Base-by-base conservation (phyloP, 139 green algal genomes). In the Mesotaenium endlicherianum region DNA sequence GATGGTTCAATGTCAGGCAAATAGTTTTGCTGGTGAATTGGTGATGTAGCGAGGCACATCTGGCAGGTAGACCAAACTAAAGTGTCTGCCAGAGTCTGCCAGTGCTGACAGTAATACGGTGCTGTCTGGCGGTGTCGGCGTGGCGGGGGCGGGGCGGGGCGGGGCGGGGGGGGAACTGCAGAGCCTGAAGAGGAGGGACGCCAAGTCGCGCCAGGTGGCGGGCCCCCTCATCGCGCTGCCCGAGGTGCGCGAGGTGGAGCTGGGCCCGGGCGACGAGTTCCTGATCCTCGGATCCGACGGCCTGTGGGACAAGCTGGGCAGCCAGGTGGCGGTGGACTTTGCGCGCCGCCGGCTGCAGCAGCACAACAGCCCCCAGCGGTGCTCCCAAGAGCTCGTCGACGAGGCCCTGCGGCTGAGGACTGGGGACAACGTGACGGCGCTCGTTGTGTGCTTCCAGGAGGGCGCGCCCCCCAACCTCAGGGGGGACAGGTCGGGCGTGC, bases 261-360 rank as follows among this genome's bases (percentile, higher is more conserved):
- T 90, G 81, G 31, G 17, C 20, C n/a, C 53, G 11, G 88, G 86
- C 16, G 90, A 92, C 79, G 90, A 92, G 86, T 92, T 92, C 49
- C 60, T 92, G 20, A 75, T 92, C 36, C 31, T 92, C 6, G 90
- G 67, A 17, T 92, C 89, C 72, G 90, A 92, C 67, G 90, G 90
- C 2, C 84, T 92, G 53, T 92, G 90, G 90, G 89, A 92, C 70
- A 89, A 91, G 0, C 89, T 92, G 79, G 78, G 20, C 16, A 69
- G 64, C 39, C 82, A 92, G 38, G 88, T 89, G 43, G 89, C 87
- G 2, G 60, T 92, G 1, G 85, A 90, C 2, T 90, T 88, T 38
- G 83, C 90, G 69, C 77, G 88, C 2, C 68, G 39, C 17, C 45
- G 36, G 31, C 76, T 92, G 11, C 77, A 85, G 17, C n/a, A 70